Evolutionary conservation across 805 yeast species (phyloP).

Genomic region (Tetrapisispora iriomotensis): DNA sequence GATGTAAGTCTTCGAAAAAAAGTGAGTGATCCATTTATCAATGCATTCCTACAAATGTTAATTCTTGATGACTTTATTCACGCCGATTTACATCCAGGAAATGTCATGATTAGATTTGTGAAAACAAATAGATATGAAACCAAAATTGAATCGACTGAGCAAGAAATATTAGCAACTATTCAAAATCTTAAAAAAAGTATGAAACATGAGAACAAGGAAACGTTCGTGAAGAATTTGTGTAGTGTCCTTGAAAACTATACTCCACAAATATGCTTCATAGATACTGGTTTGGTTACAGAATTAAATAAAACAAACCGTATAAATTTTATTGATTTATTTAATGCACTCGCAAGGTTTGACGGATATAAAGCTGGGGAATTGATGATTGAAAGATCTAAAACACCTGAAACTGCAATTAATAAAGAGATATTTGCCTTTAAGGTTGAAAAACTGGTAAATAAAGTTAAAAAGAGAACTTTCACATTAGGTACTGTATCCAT

Average conservation of each 20-base stretch:
- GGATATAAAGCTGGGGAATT: conserved; percentile 92
- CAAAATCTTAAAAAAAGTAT: conserved; percentile 11
- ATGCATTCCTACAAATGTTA: conserved; percentile 87
- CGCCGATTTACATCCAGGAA: conserved; percentile 96
- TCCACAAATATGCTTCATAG: conserved; percentile 85
- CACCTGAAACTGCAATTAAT: conserved; percentile 86
- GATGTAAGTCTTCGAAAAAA: conserved; percentile 45
- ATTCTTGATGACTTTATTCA: conserved; percentile 90
- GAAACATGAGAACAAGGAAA: conserved; percentile 9
- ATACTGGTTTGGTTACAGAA: conserved; percentile 90
- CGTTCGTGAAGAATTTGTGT: conserved; percentile 36
- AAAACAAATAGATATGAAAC: conserved; percentile 33
- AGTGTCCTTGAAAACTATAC: conserved; percentile 49
- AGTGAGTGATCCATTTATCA: conserved; percentile 72
- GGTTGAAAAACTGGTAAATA: conserved; percentile 72
- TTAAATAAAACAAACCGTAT: conserved; percentile 64
- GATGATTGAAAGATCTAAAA: conserved; percentile 89
- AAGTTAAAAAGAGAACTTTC: conserved; percentile 79
- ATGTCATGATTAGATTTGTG: conserved; percentile 67
- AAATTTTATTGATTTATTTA: conserved; percentile 83
- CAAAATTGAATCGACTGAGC: conserved; percentile 21
- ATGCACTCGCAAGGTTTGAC: conserved; percentile 81
- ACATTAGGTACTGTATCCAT: conserved; percentile 86
- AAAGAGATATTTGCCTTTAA: conserved; percentile 78
- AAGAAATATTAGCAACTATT: conserved; percentile 15